Evolutionary conservation across 176 grass and related monocot genomes (phyloP).

Genomic region (Zoysia pacifica): DNA sequence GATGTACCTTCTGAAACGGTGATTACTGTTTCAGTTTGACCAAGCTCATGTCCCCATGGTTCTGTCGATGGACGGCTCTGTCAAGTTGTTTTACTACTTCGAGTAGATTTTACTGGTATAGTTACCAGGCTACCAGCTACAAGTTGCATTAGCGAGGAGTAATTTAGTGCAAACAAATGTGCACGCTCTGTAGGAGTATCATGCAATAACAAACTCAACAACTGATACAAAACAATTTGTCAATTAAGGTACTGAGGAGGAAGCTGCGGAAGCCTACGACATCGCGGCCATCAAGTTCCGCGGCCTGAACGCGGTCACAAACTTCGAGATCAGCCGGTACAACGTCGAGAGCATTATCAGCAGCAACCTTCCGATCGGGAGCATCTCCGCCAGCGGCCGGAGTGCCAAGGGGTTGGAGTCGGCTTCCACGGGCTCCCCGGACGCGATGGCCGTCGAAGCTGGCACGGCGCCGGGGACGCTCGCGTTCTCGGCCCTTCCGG

Average conservation of each 20-base stretch:
- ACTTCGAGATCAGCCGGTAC: conserved; percentile 94
- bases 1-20: conserved; percentile 16
- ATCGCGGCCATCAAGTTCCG: conserved; percentile 96
- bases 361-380: conserved; percentile 74
- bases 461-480: conserved; percentile 14
- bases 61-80: conserved; percentile 18
- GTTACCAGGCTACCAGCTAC: too few relatives aligned
- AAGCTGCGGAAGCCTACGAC: conserved; percentile 95
- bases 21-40: conserved; percentile 28
- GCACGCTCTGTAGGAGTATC: too few relatives aligned
- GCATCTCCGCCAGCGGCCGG: conserved; percentile 46
- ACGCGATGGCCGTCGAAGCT: conserved; percentile 15
- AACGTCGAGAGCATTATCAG: conserved; percentile 85
- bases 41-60: conserved; percentile 15
- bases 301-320: conserved; percentile 85
- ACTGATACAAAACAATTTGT: background rate
- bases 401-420: conserved; percentile 46
- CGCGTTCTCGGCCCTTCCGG: conserved; percentile 30
- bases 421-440: conserved; percentile 39
- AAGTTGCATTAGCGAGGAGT: too few relatives aligned
- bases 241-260: conserved; percentile 70
- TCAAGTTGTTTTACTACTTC: background rate
- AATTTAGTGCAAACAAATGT: too few relatives aligned
- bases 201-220: too few relatives aligned
- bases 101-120: too few relatives aligned